Evolutionary conservation across 441 rosid species (phyloP).

Genomic region (Adansonia madagascariensis): DNA sequence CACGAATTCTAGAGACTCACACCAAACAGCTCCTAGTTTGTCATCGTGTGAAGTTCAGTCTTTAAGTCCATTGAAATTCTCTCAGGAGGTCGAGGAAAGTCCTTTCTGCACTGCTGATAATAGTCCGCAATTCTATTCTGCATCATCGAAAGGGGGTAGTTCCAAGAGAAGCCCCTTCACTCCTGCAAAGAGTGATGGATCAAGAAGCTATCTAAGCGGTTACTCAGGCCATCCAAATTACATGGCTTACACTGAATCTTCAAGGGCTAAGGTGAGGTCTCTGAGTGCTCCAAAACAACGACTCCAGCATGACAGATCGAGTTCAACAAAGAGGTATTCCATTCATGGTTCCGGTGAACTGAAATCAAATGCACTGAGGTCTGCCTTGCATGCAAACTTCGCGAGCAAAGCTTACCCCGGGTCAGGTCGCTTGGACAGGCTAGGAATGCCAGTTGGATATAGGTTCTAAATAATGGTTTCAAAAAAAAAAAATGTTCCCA

Average conservation of each 20-base stretch:
- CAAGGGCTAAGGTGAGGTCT: slow-evolving; percentile 79
- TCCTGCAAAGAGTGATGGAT: slow-evolving; percentile 63
- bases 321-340: slow-evolving; percentile 64
- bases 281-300: slow-evolving; percentile 85
- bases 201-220: slow-evolving; percentile 54
- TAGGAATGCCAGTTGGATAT: slow-evolving; percentile 77
- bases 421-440: slow-evolving; percentile 84
- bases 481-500: not conserved
- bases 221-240: slow-evolving; percentile 77
- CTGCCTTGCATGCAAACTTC: slow-evolving; percentile 60
- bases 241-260: slow-evolving; percentile 89
- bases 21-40: slow-evolving; percentile 49
- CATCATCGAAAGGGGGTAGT: slow-evolving; percentile 62
- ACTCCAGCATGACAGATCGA: slow-evolving; percentile 63
- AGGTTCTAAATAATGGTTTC: slow-evolving; percentile 41
- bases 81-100: slow-evolving; percentile 50
- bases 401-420: slow-evolving; percentile 89
- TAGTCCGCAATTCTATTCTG: slow-evolving; percentile 72
- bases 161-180: slow-evolving; percentile 68
- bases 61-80: slow-evolving; percentile 42
- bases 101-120: slow-evolving; percentile 64
- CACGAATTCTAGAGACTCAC: slow-evolving; percentile 58
- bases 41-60: slow-evolving; percentile 65
- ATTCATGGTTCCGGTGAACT: slow-evolving; percentile 48
- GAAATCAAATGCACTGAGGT: slow-evolving; percentile 52